Evolutionary conservation across 768 basidiomycete genomes (phyloP), one percentile per base, ranked within the genome.

Genomic region (Austroboletus festivus): DNA sequence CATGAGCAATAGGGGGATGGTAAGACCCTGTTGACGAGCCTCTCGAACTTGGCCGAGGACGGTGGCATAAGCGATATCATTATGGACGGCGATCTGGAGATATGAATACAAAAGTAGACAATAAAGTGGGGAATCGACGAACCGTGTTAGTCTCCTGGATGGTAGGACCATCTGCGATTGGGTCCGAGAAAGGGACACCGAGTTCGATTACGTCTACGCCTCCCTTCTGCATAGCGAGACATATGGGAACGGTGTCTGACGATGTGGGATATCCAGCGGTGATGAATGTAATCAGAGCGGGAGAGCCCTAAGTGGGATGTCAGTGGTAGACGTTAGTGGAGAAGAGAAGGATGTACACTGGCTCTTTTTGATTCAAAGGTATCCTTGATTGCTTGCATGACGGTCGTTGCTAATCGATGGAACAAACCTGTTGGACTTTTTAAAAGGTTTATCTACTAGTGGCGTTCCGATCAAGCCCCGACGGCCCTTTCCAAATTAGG

Each of bases 191-290:
- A 19, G 64, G 63, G 30, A 97, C 79, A 16, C 95, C 95, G 16
- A 99, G 78, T 67, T 99, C 95, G 52, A 98, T 93, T 51, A 97
- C 81, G 66, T 97, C 93, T 38, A 91, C 81, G 6, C 95, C 95
- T 45, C 95, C 95, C 38, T 80, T 79, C 68, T 98, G 87, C 84
- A 99, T 90, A 21, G 89, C 89, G 30, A 98, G 80, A 74, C 97
- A 67, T 50, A 93, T 77, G 2, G 89, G 83, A 11, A 95, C 89
- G 0, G 95, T 97, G 49, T 87, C 86, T 61, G 83, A 73, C 46
- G 69, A 67, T 8, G 73, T 81, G 22, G 95, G 95, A 70, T 85
- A 98, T 13, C 95, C 95, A 38, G 94, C 94, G 19, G 95, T 99
- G 57, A 98, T 75, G 70, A 96, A 99, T 30, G 94, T 89, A 56